Base-by-base conservation (phyloP, 352 stramenopile species). In the Globisporangium echinulatum region DNA sequence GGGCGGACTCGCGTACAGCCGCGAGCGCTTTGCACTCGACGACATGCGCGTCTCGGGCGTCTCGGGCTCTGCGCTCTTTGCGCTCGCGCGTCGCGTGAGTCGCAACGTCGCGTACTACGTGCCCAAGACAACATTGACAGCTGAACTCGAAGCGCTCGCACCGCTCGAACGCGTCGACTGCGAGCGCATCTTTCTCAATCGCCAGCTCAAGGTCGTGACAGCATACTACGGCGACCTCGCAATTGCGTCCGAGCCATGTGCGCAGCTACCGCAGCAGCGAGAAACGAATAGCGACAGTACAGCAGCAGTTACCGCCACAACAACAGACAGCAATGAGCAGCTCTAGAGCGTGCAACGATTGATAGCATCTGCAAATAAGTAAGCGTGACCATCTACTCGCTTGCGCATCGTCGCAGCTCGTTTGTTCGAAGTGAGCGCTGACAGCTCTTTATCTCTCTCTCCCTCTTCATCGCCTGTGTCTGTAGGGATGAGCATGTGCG, bases 31-130 rank as follows among this genome's bases (percentile, higher is more conserved):
- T 19, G 61, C 61, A 4, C 63, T 92, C 42, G 66, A 85, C 46
- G 67, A 87, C 1, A 94, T 94, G 79, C 46, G 77, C 33, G 74
- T 93, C 46, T 75, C 76, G 38, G 72, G 71, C 3, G 64, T 81
- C 0, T 79, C 83, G 5, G 87, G 87, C 1, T 37, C 74, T 25
- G 70, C 82, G 4, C 61, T 96, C 17, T 94, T 94, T 62, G 62
- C 72, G 11, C 72, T 82, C 49, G 85, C 83, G 42, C 67, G 70
- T 0, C 64, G 70, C 40, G 70, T 94, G 15, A 75, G 77, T 6
- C 75, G 67, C 38, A 93, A 96, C 66, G 74, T 95, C 10, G 84
- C 80, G 9, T 95, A 95, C 55, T 93, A 95, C 48, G 59, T 96
- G 7, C 85, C 87, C 2, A 84, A 85, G 46, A 85, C 79, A 8